Evolutionary conservation across 257 asterid genomes (phyloP).

Genomic region (Solanum etuberosum): DNA sequence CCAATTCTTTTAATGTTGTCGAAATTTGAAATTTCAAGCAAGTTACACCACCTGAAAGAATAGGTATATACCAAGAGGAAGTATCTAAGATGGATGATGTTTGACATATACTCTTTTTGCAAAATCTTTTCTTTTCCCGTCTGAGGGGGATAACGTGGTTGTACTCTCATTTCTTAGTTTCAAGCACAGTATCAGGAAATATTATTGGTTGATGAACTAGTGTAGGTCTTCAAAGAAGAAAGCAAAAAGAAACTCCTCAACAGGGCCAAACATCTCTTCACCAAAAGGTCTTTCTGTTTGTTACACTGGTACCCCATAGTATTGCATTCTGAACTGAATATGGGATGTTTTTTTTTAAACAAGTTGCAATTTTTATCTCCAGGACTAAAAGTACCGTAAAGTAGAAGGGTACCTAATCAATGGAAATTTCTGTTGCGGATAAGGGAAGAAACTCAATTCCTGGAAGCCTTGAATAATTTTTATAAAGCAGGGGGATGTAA

Average conservation of each 20-base stretch:
- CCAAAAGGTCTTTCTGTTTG: not conserved
- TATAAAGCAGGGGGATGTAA: not conserved
- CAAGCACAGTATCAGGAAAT: not conserved
- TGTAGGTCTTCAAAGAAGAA: not conserved
- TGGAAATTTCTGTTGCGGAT: not conserved
- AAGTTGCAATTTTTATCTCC: not conserved
- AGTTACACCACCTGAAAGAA: not conserved
- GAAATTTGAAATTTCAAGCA: not conserved
- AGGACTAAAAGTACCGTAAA: not conserved
- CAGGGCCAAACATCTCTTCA: not conserved
- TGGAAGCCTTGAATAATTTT: not conserved
- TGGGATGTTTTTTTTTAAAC: too few species aligned
- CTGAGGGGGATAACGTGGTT: not conserved
- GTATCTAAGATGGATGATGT: not conserved
- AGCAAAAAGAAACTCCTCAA: not conserved
- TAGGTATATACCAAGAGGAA: not conserved
- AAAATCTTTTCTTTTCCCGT: not conserved
- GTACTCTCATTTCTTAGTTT: not conserved
- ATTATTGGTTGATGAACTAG: not conserved
- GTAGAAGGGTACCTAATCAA: not conserved
- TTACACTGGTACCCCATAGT: not conserved
- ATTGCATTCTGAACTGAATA: not conserved
- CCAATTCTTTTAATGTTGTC: not conserved
- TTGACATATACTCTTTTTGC: not conserved
- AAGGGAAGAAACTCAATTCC: not conserved